Conservation (phyloP, 306 rosid species). For the Cicer arietinum region DNA sequence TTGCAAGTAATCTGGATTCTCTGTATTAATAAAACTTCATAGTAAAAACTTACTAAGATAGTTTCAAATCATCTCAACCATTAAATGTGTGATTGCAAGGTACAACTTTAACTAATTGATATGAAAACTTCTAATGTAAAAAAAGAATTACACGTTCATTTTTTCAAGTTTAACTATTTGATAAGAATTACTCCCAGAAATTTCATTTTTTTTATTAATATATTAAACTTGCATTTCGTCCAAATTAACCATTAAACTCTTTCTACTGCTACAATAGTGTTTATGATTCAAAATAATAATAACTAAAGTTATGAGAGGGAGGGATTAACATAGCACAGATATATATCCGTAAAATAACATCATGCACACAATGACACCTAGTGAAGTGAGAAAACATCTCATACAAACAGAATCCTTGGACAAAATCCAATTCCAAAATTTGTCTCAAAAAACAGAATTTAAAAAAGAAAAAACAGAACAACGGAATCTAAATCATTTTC, state of each 20-base stretch:
- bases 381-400: neutral
- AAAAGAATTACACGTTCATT: neutral
- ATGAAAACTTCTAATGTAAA: neutral
- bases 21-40: too few species aligned
- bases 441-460: neutral
- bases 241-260: neutral
- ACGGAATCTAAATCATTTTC: neutral
- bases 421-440: conserved; percentile 30
- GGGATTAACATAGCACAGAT: too few species aligned
- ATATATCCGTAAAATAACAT: too few species aligned
- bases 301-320: too few species aligned
- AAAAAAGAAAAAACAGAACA: neutral
- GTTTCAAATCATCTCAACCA: too few species aligned
- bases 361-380: neutral
- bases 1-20: neutral
- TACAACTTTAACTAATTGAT: neutral
- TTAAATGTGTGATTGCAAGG: neutral
- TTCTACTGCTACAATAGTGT: too few species aligned
- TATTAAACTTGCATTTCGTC: neutral
- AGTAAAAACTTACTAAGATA: too few species aligned
- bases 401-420: neutral
- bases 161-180: too few species aligned
- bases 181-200: neutral
- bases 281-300: neutral
- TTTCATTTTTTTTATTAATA: neutral